Conservation (phyloP, 139 green algal genomes). For the Chlorella ohadii region DNA sequence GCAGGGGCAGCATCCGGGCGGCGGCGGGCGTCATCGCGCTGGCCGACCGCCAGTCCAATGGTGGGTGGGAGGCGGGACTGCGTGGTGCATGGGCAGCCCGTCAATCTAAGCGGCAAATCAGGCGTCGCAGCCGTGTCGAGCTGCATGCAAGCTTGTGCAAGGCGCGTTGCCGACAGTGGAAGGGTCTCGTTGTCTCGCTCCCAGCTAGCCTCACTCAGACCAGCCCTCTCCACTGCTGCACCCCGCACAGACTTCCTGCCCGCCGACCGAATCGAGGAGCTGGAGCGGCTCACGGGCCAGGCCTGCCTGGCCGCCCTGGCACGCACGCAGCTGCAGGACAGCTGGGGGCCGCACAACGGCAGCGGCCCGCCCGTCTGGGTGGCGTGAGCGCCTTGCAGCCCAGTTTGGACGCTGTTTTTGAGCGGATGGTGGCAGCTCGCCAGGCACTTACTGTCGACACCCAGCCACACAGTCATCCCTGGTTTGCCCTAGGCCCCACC, state of each 20-base stretch:
- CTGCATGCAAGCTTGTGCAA: no score
- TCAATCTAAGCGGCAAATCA: no score
- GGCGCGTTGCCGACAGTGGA: no score
- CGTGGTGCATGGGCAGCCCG: neutral
- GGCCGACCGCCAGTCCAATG: constrained; percentile 73
- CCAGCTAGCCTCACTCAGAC: no score
- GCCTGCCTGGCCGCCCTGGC: constrained; percentile 61
- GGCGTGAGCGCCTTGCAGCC: neutral
- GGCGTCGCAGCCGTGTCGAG: neutral
- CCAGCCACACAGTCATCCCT: no score
- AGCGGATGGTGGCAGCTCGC: no score
- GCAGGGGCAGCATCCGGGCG: constrained; percentile 56
- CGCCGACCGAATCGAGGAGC: constrained; percentile 44
- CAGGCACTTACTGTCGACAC: no score
- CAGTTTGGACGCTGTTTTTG: no score
- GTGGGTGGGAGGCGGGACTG: neutral
- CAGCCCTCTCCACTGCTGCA: no score
- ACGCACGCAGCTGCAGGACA: constrained; percentile 34
- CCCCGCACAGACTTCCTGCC: constrained; percentile 63
- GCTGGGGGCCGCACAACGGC: constrained; percentile 8
- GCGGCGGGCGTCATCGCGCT: constrained; percentile 70
- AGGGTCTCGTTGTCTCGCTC: no score
- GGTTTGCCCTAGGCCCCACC: no score
- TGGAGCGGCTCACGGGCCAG: constrained; percentile 57
- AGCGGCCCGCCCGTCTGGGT: neutral